Evolutionary conservation across 768 basidiomycete species (phyloP).

Genomic region (Rhodosporidiobolus sp.): DNA sequence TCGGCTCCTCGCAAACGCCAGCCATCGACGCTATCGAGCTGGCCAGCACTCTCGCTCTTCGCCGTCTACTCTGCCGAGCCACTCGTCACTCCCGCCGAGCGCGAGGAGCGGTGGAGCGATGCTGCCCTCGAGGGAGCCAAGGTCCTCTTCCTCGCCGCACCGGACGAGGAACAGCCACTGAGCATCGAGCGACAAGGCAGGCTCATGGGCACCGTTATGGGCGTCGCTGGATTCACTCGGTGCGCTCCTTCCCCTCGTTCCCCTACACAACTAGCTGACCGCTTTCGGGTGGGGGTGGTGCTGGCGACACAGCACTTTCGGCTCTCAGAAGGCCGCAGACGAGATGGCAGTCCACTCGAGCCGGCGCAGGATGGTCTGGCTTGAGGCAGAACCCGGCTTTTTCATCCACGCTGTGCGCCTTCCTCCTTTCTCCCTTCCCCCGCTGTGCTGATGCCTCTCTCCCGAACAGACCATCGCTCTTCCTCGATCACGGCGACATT

Average conservation of each 20-base stretch:
- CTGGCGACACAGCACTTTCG: constrained; percentile 20
- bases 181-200: not conserved
- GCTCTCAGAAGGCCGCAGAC: not conserved
- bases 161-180: not conserved
- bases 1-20: constrained; percentile 7
- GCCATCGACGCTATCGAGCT: not conserved
- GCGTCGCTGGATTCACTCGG: constrained; percentile 32
- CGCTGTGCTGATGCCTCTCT: not conserved
- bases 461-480: constrained; percentile 20
- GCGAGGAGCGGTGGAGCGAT: constrained; percentile 1
- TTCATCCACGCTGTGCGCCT: constrained; percentile 27
- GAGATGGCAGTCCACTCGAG: constrained; percentile 16
- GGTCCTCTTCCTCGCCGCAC: constrained; percentile 10
- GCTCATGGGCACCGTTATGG: constrained; percentile 30
- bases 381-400: constrained; percentile 30
- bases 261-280: not conserved
- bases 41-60: constrained; percentile 24
- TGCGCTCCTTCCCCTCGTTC: not conserved
- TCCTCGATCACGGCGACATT: not conserved
- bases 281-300: not conserved
- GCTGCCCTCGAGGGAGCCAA: constrained; percentile 26
- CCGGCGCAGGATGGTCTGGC: constrained; percentile 32
- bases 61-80: constrained; percentile 24
- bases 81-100: not conserved
- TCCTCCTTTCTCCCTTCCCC: not conserved